These are phyloP conservation scores for Ustilago loliicola DNA, from an alignment of 1,284 basidiomycete species.

Conservation along the genomic window DNA sequence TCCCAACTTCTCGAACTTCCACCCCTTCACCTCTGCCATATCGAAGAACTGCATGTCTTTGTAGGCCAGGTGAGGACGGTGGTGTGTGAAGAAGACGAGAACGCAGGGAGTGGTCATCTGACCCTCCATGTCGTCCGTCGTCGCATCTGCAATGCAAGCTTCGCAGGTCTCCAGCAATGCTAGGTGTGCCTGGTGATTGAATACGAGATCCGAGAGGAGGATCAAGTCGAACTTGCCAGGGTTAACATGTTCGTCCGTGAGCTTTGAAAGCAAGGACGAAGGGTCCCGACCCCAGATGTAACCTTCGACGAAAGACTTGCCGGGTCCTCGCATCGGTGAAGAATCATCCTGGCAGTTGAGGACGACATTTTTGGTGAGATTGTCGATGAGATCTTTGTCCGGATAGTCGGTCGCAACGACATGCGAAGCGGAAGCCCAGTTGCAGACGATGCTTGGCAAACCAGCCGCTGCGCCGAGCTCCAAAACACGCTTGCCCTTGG, in stretches of 20 bases:
- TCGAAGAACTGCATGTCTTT: slow-evolving; percentile 87
- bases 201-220: slow-evolving; percentile 90
- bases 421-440: slow-evolving; percentile 71
- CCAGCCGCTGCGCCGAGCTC: slow-evolving; percentile 95
- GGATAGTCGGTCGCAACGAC: slow-evolving; percentile 93
- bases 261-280: slow-evolving; percentile 74
- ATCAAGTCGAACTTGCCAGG: slow-evolving; percentile 79
- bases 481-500: slow-evolving; percentile 75
- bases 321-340: slow-evolving; percentile 35
- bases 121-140: slow-evolving; percentile 20
- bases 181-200: slow-evolving; percentile 81
- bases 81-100: slow-evolving; percentile 93
- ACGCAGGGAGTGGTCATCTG: slow-evolving; percentile 73
- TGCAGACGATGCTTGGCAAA: slow-evolving; percentile 75
- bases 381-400: slow-evolving; percentile 82
- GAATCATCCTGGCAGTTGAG: slow-evolving; percentile 74
- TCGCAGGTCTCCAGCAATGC: slow-evolving; percentile 85
- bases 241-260: slow-evolving; percentile 60
- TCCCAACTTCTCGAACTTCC: slow-evolving; percentile 82
- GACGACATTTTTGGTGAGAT: slow-evolving; percentile 80
- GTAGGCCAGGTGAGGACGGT: slow-evolving; percentile 83
- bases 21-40: slow-evolving; percentile 78
- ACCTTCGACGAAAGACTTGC: slow-evolving; percentile 73
- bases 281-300: slow-evolving; percentile 89
- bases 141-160: slow-evolving; percentile 67